These are phyloP conservation scores for Filobasidium uniguttulatum DNA, from an alignment of 1,284 basidiomycete species.

Conservation along the genomic window DNA sequence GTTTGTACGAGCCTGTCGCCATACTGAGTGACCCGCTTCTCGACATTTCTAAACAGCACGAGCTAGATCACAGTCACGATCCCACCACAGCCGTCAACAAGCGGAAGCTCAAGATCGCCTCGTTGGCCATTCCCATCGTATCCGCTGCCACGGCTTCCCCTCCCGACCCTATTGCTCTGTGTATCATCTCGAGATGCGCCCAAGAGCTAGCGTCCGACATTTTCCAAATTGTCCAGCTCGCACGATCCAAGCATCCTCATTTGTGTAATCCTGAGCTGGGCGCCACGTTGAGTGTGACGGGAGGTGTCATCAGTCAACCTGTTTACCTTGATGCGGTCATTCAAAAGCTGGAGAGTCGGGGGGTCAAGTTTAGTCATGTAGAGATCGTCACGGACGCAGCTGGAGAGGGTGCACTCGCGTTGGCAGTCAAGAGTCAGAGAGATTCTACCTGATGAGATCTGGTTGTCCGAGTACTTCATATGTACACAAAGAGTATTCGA, in stretches of 20 bases:
- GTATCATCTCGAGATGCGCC: slow-evolving; percentile 41
- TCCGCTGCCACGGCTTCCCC: slow-evolving; percentile 51
- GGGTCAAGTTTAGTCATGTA: too few relatives aligned
- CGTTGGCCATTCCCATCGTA: slow-evolving; percentile 51
- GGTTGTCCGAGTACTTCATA: too few relatives aligned
- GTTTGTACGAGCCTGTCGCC: too few relatives aligned
- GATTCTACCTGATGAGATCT: too few relatives aligned
- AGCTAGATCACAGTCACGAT: slow-evolving; percentile 19
- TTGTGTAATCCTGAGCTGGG: too few relatives aligned
- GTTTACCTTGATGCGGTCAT: too few relatives aligned
- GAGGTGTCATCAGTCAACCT: slow-evolving; percentile 19
- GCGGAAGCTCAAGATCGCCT: slow-evolving; percentile 58
- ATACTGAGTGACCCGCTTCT: neutral
- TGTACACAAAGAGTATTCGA: too few relatives aligned
- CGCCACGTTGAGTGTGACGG: slow-evolving; percentile 43
- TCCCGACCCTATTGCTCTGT: slow-evolving; percentile 45
- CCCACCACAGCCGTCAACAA: slow-evolving; percentile 26
- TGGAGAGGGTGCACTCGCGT: too few relatives aligned
- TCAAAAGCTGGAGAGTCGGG: too few relatives aligned
- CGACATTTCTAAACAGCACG: slow-evolving; percentile 17
- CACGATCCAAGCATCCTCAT: slow-evolving; percentile 29
- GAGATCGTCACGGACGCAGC: too few relatives aligned
- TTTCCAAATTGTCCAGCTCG: slow-evolving; percentile 41
- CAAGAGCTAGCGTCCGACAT: slow-evolving; percentile 49
- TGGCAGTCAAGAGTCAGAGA: too few relatives aligned